Conservation (phyloP, 345 rosid genomes). For the Syzygium oleosum region DNA sequence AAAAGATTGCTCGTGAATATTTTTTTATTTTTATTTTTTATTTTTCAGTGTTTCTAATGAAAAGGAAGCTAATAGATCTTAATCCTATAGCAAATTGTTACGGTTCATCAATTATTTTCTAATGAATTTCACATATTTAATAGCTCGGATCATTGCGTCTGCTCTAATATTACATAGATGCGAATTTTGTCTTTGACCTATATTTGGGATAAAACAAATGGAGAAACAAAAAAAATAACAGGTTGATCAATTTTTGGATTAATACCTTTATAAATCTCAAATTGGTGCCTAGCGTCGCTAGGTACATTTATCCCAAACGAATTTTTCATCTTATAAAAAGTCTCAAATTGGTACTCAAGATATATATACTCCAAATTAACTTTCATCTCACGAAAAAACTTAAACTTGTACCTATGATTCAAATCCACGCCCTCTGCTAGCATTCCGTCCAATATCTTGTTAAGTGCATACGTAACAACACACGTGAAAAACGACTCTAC, state of each 20-base stretch:
- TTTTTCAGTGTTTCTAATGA: rapidly evolving
- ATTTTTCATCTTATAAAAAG: background rate
- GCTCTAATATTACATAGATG: background rate
- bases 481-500: too few species aligned
- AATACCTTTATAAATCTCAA: background rate
- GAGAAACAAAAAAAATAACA: background rate
- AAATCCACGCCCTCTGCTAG: background rate
- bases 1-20: background rate
- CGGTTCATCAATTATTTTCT: background rate
- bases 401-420: rapidly evolving
- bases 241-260: rapidly evolving
- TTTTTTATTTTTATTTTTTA: background rate
- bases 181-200: background rate
- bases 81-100: background rate
- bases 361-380: background rate
- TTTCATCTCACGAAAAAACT: background rate
- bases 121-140: background rate
- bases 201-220: background rate
- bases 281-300: rapidly evolving
- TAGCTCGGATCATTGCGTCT: background rate
- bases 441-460: background rate
- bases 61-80: background rate
- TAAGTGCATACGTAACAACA: rapidly evolving
- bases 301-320: background rate
- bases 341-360: rapidly evolving